Evolutionary conservation across 805 yeast species (phyloP).

Genomic region (Kuraishia ogatae): DNA sequence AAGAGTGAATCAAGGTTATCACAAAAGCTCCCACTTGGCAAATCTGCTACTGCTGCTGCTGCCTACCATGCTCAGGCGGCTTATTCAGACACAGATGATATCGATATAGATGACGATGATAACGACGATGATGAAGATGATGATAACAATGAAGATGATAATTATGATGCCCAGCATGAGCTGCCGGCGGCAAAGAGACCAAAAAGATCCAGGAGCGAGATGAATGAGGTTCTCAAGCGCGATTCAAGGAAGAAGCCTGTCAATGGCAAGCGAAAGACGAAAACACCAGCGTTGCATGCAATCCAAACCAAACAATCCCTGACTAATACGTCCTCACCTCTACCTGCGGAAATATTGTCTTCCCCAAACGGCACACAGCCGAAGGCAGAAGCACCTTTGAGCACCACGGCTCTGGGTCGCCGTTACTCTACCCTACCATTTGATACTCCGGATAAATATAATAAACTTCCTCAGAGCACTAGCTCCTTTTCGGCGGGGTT

Average conservation of each 20-base stretch:
- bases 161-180: background rate
- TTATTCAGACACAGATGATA: slow-evolving; percentile 6
- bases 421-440: background rate
- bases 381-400: background rate
- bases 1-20: slow-evolving; percentile 17
- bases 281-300: background rate
- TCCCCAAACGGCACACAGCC: background rate
- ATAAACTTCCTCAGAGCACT: background rate
- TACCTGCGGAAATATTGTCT: background rate
- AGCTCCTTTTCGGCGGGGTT: background rate
- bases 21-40: background rate
- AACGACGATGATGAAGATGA: slow-evolving; percentile 6
- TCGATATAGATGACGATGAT: slow-evolving; percentile 8
- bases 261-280: background rate
- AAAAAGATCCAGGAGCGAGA: background rate
- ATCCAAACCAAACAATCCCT: background rate
- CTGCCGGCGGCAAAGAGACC: background rate
- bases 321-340: background rate
- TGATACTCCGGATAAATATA: background rate
- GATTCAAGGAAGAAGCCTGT: background rate
- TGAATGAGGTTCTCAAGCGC: background rate
- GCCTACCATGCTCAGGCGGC: background rate
- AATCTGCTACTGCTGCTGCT: background rate
- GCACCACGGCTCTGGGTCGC: background rate
- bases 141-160: slow-evolving; percentile 8